These are phyloP conservation scores for Pseudocercospora eumusae DNA, from an alignment of 2,329 filamentous ascomycete species.

Conservation along the genomic window DNA sequence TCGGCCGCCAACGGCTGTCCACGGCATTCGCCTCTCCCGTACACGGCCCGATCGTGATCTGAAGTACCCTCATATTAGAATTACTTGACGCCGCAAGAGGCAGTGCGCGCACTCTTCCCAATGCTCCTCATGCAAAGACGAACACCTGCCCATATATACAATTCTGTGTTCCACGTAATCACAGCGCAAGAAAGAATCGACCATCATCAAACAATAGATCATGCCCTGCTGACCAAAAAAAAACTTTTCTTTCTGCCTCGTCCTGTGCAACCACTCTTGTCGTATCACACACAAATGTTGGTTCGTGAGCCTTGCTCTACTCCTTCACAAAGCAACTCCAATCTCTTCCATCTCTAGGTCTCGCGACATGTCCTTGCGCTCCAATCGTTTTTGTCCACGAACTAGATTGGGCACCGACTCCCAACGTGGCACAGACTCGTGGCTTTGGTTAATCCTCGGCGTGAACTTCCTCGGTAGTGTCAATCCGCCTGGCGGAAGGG, in stretches of 20 bases:
- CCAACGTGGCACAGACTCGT: neutral
- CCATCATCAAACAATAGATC: neutral
- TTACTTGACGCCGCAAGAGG: neutral
- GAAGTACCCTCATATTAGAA: too few relatives aligned
- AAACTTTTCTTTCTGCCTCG: neutral
- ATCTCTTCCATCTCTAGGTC: neutral
- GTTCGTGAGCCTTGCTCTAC: neutral
- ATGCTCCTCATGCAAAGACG: neutral
- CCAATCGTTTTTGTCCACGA: neutral
- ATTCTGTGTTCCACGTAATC: neutral
- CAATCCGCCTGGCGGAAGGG: neutral
- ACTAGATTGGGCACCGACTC: neutral
- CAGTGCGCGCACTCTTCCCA: neutral
- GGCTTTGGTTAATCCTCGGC: neutral
- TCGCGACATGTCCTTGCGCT: neutral
- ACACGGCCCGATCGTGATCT: too few relatives aligned
- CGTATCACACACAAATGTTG: neutral
- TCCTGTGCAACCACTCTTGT: conserved; percentile 4
- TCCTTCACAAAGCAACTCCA: neutral
- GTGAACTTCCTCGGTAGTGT: neutral
- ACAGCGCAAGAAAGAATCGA: neutral
- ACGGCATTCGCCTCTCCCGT: too few relatives aligned
- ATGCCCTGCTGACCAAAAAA: neutral
- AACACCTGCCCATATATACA: neutral
- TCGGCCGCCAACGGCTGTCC: too few relatives aligned